phyloP scores from a whole-genome alignment of 2,329 filamentous ascomycete genomes.

The Sclerotinia borealis region DNA sequence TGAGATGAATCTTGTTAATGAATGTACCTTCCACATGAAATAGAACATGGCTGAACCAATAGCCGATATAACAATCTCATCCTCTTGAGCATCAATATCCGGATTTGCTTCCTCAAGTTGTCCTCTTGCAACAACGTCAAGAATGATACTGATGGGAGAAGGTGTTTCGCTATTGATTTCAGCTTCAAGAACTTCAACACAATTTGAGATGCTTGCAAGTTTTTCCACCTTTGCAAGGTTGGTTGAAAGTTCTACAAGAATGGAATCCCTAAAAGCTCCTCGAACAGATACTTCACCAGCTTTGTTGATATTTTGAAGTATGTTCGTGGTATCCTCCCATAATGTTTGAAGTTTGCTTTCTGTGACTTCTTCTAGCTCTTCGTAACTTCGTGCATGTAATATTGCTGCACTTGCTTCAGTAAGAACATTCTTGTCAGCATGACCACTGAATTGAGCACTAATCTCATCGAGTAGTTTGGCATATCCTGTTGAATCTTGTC shows the following conservation, averaged over 20 bases:
- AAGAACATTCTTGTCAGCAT: slow-evolving; percentile 79
- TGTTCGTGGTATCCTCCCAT: slow-evolving; percentile 78
- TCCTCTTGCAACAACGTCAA: slow-evolving; percentile 68
- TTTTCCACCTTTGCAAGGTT: slow-evolving; percentile 75
- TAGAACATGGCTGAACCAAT: slow-evolving; percentile 78
- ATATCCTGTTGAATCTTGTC: slow-evolving; percentile 78
- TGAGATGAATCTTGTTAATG: slow-evolving; percentile 49
- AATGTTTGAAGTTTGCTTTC: slow-evolving; percentile 73
- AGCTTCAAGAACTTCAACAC: slow-evolving; percentile 66
- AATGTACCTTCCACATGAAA: slow-evolving; percentile 86
- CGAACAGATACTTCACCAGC: slow-evolving; percentile 66
- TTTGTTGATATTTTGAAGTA: slow-evolving; percentile 57
- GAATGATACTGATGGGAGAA: slow-evolving; percentile 61
- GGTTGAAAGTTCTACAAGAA: slow-evolving; percentile 65
- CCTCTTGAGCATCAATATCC: slow-evolving; percentile 69
- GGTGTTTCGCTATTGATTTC: slow-evolving; percentile 41
- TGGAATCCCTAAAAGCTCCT: slow-evolving; percentile 58
- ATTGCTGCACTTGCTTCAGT: slow-evolving; percentile 78
- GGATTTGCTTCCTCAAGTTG: slow-evolving; percentile 59
- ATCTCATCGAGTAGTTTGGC: slow-evolving; percentile 81
- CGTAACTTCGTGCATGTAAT: slow-evolving; percentile 76
- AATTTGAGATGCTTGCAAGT: slow-evolving; percentile 73
- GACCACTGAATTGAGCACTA: slow-evolving; percentile 88
- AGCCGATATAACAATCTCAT: slow-evolving; percentile 68
- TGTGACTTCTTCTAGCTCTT: slow-evolving; percentile 81